Evolutionary conservation across 768 basidiomycete species (phyloP).

Genomic region (Amyloporia xantha): DNA sequence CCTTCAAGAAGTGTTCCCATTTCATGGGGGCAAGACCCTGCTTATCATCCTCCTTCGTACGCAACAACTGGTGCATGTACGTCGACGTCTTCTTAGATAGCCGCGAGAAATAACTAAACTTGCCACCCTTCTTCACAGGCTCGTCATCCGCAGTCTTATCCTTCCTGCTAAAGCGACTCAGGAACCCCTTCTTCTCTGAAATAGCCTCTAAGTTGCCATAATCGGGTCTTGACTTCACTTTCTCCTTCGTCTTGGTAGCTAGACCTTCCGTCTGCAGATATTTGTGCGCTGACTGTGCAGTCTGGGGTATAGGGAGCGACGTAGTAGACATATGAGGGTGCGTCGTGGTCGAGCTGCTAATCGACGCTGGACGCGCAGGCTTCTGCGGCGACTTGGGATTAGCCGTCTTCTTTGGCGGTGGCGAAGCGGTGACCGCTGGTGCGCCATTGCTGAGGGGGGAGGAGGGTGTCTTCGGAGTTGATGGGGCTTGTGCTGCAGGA

Average conservation of each 20-base stretch:
- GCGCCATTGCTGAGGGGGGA: constrained; percentile 10
- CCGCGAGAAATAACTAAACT: constrained; percentile 53
- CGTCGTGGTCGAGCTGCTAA: constrained; percentile 16
- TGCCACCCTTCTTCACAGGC: constrained; percentile 34
- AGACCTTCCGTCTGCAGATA: constrained; percentile 54
- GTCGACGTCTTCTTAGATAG: constrained; percentile 52
- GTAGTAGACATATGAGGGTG: constrained; percentile 30
- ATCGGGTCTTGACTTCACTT: constrained; percentile 65
- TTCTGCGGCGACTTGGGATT: constrained; percentile 5
- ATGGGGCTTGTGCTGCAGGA: constrained; percentile 7
- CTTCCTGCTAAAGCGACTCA: constrained; percentile 45
- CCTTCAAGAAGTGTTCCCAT: constrained; percentile 77
- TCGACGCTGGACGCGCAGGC: neutral
- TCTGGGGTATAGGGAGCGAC: constrained; percentile 37
- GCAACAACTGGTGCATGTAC: constrained; percentile 61
- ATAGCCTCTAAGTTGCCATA: constrained; percentile 45
- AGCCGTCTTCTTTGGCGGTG: constrained; percentile 11
- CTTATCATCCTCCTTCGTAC: constrained; percentile 48
- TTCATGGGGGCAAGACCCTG: constrained; percentile 55
- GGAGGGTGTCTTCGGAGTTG: constrained; percentile 12
- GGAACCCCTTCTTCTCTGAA: constrained; percentile 38
- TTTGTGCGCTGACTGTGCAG: constrained; percentile 63
- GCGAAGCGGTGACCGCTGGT: constrained; percentile 1
- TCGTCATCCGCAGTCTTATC: constrained; percentile 31
- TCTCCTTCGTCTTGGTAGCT: constrained; percentile 42